Evolutionary conservation across 2,329 filamentous ascomycete species (phyloP), one percentile per base, ranked within the genome.

Genomic region (Nemania abortiva): DNA sequence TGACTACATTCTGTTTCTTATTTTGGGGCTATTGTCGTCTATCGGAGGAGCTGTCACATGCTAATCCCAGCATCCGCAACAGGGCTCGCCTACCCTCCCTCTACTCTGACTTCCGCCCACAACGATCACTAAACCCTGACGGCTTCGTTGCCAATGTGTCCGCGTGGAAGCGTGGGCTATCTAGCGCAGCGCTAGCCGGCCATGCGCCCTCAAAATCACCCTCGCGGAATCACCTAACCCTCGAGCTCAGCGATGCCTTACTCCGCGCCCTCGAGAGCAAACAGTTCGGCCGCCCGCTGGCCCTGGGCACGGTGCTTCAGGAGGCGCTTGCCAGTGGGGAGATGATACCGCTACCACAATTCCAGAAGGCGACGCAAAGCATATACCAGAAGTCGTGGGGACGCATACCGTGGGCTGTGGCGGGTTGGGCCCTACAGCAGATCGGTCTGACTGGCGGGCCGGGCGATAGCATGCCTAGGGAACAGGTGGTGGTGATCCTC

Each of bases 71-170:
- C 20, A 29, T 6, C 34, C 42, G 37, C 71, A 80, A 79, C 73
- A 94, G 91, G 82, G 88, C 90, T 71, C 92, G 94, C 58, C 86
- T 97, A 13, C 90, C 93, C 13, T 95, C 94, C 5, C 89, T 97
- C 54, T 97, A 97, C 82, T 95, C 94, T 56, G 94, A 97, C 79
- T 97, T 97, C 77, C 85, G 89, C 45, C 82, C 88, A 5, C 93
- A 95, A 74, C 87, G 87, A 75, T 88, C 87, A 47, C 88, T 92
- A 24, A 97, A 97, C 77, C 93, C 94, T 0, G 93, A 97, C 79
- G 94, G 93, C 75, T 97, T 94, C 82, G 83, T 85, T 22, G 93
- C 94, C 52, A 97, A 97, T 79, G 84, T 93, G 50, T 82, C 87
- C 6, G 92, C 93, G 61, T 97, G 94, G 94, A 89, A 91, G 66